These are phyloP conservation scores for Tillandsia leiboldiana DNA, from an alignment of 176 grass and related monocot species.

Conservation along the genomic window DNA sequence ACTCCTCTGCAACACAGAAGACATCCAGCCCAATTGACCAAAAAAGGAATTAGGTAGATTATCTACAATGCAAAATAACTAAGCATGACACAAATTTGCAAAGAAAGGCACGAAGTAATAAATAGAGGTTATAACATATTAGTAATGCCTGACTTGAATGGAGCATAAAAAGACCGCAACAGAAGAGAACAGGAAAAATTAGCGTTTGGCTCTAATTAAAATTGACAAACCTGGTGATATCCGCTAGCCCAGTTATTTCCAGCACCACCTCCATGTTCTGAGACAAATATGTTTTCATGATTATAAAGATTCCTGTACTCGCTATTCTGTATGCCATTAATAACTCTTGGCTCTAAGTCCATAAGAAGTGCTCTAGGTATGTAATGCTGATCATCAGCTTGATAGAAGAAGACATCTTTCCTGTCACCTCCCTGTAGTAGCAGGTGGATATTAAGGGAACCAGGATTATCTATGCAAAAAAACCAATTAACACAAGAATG, in stretches of 20 bases:
- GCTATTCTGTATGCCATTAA: constrained; percentile 93
- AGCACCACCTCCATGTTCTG: constrained; percentile 96
- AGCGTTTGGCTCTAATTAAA: not conserved
- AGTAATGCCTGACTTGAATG: not conserved
- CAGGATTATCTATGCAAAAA: not conserved
- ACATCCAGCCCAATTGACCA: not conserved
- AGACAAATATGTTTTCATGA: constrained; percentile 92
- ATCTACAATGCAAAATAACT: not conserved
- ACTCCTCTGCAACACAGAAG: not conserved
- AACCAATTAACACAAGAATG: not conserved
- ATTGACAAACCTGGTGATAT: constrained; percentile 67
- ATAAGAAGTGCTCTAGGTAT: constrained; percentile 93
- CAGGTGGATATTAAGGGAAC: constrained; percentile 7
- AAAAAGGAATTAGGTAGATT: not conserved
- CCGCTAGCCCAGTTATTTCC: constrained; percentile 99
- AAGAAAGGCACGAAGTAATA: not conserved
- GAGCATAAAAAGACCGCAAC: not conserved
- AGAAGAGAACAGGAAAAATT: not conserved
- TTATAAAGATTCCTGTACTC: constrained; percentile 98
- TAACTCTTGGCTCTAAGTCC: constrained; percentile 94
- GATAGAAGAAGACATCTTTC: constrained; percentile 99
- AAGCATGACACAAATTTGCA: not conserved
- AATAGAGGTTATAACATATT: not conserved
- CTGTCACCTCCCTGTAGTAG: constrained; percentile 83
- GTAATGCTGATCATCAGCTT: constrained; percentile 98